Base-by-base conservation (phyloP, 2,329 filamentous ascomycete genomes). In the Aspergillus sp. region DNA sequence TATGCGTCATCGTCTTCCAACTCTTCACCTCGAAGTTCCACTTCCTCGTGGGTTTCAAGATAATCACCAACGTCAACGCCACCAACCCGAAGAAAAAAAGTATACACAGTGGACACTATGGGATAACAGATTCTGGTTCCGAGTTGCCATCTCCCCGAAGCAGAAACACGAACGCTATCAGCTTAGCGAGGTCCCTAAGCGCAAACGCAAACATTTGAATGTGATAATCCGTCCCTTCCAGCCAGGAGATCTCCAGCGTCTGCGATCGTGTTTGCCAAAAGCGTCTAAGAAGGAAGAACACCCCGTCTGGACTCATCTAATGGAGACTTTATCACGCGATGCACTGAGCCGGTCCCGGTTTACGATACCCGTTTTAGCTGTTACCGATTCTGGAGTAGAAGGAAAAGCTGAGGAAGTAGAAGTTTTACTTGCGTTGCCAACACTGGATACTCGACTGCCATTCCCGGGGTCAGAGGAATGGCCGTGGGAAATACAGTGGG, bases 111-210 rank as follows among this genome's bases (percentile, higher is more conserved):
- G 67, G 63, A 57, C 54, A 5, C 66, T 82, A 10, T 81, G 76
- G 68, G 78, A 81, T 54, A 68, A 72, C 41, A 69, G 79, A 19
- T 80, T 69, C 59, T 82, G 79, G 79, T 66, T 81, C 42, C 69
- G 67, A 2, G 46, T 80, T 7, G 56, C 60, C 29, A 66, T 73
- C 12, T 46, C 54, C 4, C 42, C 51, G 1, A 9, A 28, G 19
- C 19, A 19, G 19, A 19, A 19, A 19, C 19, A 19, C 19, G 19
- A 19, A 19, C 19, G 19, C 19, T 19, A 19, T 19, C 19, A 19
- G 19, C 19, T 19, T 19, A 19, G 19, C 19, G 19, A 19, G 19
- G 19, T 19, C 19, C 19, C 19, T 19, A 19, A 19, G 19, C 19
- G 19, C 19, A 19, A 19, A 19, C 19, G 19, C 19, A 19, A 1